phyloP scores from a whole-genome alignment of 106 monocot species.

The Dendrobium nobile region DNA sequence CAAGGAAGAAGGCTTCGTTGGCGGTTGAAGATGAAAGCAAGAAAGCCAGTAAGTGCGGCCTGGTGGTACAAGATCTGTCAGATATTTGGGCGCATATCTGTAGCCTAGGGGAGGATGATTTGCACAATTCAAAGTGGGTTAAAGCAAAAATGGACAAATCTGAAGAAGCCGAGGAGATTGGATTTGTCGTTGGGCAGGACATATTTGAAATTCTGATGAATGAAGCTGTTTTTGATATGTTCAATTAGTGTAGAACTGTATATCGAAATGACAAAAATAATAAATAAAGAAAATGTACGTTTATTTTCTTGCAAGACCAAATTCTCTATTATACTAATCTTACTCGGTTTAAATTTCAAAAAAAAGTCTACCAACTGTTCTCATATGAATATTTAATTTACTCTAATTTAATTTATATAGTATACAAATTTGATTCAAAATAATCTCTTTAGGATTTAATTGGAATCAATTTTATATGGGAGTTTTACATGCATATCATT shows the following conservation, averaged over 20 bases:
- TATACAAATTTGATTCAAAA: no score
- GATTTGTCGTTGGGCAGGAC: slow-evolving; percentile 11
- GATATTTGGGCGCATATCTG: slow-evolving; percentile 13
- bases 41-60: no score
- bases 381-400: no score
- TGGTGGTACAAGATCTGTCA: not conserved
- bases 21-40: not conserved
- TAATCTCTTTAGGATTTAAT: no score
- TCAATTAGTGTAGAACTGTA: not conserved
- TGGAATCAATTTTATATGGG: no score
- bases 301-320: no score
- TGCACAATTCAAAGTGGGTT: slow-evolving; percentile 25
- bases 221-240: slow-evolving; percentile 30
- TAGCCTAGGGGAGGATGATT: slow-evolving; percentile 27
- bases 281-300: not conserved
- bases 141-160: slow-evolving; percentile 9
- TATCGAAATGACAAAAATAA: not conserved
- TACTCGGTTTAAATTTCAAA: not conserved
- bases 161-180: slow-evolving; percentile 24
- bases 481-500: no score
- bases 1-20: not conserved
- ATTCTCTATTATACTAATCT: not conserved
- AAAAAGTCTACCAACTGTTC: no score
- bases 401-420: no score
- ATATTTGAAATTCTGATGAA: slow-evolving; percentile 37